A percentile compares a stretch with the other conserved stretches of the same genome.
These are phyloP conservation scores for Omphalotus guepiniiformis DNA, from an alignment of 768 basidiomycete species.

Conservation along the genomic window DNA sequence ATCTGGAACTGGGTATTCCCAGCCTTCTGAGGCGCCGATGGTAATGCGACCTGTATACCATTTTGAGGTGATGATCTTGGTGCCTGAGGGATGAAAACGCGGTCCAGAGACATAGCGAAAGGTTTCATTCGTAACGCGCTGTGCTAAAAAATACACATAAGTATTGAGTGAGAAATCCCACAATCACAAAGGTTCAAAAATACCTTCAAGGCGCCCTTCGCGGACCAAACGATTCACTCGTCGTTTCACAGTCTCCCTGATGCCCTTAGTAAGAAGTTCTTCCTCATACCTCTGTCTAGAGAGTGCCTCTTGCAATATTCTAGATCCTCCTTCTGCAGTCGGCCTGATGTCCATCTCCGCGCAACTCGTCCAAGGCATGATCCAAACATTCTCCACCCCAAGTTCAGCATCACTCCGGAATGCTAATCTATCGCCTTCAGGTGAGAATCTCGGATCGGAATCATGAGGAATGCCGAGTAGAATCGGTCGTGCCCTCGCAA, in stretches of 20 bases:
- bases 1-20: constrained; percentile 57
- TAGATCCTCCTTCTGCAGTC: constrained; percentile 13
- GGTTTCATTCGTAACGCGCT: constrained; percentile 64
- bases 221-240: constrained; percentile 4
- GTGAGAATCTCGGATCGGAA: constrained; percentile 70
- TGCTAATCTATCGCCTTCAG: constrained; percentile 54
- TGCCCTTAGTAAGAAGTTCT: constrained; percentile 40
- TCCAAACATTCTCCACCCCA: constrained; percentile 74
- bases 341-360: constrained; percentile 46
- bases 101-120: constrained; percentile 67
- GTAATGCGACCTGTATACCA: constrained; percentile 67
- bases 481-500: constrained; percentile 50
- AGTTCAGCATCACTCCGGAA: constrained; percentile 71
- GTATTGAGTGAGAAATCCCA: neutral
- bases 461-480: constrained; percentile 65
- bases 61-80: constrained; percentile 63
- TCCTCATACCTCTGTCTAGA: neutral
- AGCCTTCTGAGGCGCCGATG: constrained; percentile 69
- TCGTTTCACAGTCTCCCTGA: constrained; percentile 46
- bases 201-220: constrained; percentile 8
- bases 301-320: neutral
- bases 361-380: constrained; percentile 62
- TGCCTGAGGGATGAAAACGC: constrained; percentile 64
- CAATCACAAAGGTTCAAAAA: neutral
- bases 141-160: constrained; percentile 2